Base-by-base conservation (phyloP, 177 flowering plant genomes). In the Vitis hybrid region DNA sequence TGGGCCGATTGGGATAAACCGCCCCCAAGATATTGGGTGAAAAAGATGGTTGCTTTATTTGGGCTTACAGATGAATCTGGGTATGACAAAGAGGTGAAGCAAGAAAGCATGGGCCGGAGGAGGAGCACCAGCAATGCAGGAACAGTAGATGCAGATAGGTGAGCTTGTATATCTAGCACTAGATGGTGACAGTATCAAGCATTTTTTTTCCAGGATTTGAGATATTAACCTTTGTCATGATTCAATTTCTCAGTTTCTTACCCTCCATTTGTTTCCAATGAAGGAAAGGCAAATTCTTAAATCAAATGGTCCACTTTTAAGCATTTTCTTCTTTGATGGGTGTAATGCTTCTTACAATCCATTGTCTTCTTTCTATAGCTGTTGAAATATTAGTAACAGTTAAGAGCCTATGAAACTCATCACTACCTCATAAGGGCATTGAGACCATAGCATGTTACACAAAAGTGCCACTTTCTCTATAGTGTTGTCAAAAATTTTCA, bases 1-100 rank as follows among this genome's bases (percentile, higher is more conserved):
- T 95, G 99, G 99, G 96, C 99, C 75, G 99, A 95, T 78, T 88
- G 88, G 88, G 98, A 94, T 79, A 92, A 84, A 71, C 92, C 95
- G 61, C 90, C 99, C 5, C 99, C 99, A 38, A 89, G 59, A 72
- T 88, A 83, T 79, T 95, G 98, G 98, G 71, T 85, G 54, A 76
- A 73, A 66, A 86, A 85, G 86, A 90, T 95, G 97, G 77, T 69
- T 75, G 83, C 90, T 76, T 82, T 95, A 66, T 93, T 93, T 88
- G 97, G 99, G 69, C 73, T 82, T 79, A 78, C 87, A 15, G 85
- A 83, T 77, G 94, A 86, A 59, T 61, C 52, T 68, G 72, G 59
- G 53, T 59, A 75, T 72, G 82, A 77, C 57, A 79, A 72, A 65
- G 53, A 68, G 50, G 31, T 51, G 65, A 90, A 82, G 64, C 69